These are phyloP conservation scores for Pachysolen tannophilus DNA, from an alignment of 805 yeast genomes.

Conservation along the genomic window DNA sequence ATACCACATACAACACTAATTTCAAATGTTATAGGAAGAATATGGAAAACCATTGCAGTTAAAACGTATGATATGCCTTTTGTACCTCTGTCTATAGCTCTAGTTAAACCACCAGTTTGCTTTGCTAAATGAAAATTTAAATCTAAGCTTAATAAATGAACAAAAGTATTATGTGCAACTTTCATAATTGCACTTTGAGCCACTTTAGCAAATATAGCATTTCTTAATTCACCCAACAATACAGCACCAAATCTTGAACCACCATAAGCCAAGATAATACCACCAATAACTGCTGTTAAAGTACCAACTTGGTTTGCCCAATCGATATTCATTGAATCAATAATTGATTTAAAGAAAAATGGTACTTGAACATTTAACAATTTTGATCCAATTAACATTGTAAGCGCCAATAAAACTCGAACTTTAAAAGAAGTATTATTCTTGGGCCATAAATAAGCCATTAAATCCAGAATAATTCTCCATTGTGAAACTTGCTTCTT, in stretches of 20 bases:
- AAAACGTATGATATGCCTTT: conserved; percentile 93
- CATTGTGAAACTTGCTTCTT: conserved; percentile 38
- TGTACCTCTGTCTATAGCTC: conserved; percentile 97
- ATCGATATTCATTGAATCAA: conserved; percentile 89
- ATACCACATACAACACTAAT: conserved; percentile 91
- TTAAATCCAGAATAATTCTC: conserved; percentile 53
- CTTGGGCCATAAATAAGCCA: conserved; percentile 78
- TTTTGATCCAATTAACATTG: conserved; percentile 72
- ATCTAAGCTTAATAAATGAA: conserved; percentile 77
- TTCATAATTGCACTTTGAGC: conserved; percentile 90
- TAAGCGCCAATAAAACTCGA: conserved; percentile 70
- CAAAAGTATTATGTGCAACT: conserved; percentile 83
- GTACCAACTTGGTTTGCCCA: conserved; percentile 64
- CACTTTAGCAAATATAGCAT: conserved; percentile 92
- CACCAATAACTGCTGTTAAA: conserved; percentile 56
- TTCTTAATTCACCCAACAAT: conserved; percentile 86
- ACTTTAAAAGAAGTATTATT: conserved; percentile 55
- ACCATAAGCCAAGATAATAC: conserved; percentile 79
- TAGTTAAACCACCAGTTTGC: conserved; percentile 92
- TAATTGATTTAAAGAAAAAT: conserved; percentile 79
- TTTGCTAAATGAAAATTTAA: conserved; percentile 81
- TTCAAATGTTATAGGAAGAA: conserved; percentile 86
- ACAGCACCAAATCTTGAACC: conserved; percentile 93
- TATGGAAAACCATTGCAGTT: conserved; percentile 96
- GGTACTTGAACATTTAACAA: conserved; percentile 93